These are phyloP conservation scores for Alternaria gansuensis DNA, from an alignment of 2,329 filamentous ascomycete species.

Conservation along the genomic window DNA sequence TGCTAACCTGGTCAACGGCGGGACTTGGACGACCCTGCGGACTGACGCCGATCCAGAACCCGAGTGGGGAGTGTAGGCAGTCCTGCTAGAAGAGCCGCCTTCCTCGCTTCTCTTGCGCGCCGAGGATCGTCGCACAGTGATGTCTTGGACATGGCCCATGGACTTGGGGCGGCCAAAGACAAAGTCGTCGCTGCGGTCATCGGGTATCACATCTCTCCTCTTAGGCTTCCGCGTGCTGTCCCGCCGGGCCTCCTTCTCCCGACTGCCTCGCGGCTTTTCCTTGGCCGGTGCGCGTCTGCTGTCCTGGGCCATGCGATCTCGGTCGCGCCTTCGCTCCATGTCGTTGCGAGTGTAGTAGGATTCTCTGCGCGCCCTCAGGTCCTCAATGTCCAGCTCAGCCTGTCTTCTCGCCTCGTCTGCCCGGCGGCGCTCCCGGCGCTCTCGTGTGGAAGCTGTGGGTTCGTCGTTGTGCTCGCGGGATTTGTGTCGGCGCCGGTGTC, in stretches of 20 bases:
- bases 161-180: constrained; percentile 45
- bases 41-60: constrained; percentile 46
- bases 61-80: constrained; percentile 44
- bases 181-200: constrained; percentile 42
- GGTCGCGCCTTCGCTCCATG: constrained; percentile 41
- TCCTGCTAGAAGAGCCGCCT: constrained; percentile 48
- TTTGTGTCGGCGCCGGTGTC: constrained; percentile 41
- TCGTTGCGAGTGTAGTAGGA: constrained; percentile 52
- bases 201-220: constrained; percentile 34
- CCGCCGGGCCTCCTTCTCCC: constrained; percentile 41
- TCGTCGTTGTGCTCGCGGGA: constrained; percentile 41
- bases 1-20: constrained; percentile 44
- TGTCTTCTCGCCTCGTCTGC: constrained; percentile 41
- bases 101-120: constrained; percentile 45
- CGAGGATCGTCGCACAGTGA: constrained; percentile 40
- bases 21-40: constrained; percentile 41
- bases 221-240: constrained; percentile 43
- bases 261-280: constrained; percentile 40
- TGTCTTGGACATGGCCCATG: constrained; percentile 41
- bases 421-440: constrained; percentile 46
- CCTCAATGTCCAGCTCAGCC: constrained; percentile 53
- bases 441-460: constrained; percentile 37
- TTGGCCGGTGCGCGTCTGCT: constrained; percentile 37
- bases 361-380: constrained; percentile 50
- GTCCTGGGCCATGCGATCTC: constrained; percentile 48